A percentile compares a stretch with the other conserved stretches of the same genome.
Evolutionary conservation across 2,329 filamentous ascomycete genomes (phyloP).

Genomic region (Hypoxylon sp.): DNA sequence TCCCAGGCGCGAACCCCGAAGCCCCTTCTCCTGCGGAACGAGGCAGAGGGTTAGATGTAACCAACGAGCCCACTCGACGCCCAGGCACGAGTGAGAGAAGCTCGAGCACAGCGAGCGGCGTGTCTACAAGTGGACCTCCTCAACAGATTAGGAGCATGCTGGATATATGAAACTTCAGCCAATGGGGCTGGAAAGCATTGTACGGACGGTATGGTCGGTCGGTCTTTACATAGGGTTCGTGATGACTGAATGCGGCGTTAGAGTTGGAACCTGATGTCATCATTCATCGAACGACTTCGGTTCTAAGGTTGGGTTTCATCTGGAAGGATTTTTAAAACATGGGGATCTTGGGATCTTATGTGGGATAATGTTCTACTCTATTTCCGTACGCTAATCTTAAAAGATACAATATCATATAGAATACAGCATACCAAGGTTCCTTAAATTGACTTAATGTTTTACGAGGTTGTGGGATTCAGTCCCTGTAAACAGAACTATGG

Average conservation of each 20-base stretch:
- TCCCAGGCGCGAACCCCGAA: slow-evolving; percentile 59
- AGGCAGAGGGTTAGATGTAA: slow-evolving; percentile 41
- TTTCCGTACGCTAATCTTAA: slow-evolving; percentile 4
- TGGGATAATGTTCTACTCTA: slow-evolving; percentile 6
- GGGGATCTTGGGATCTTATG: not conserved
- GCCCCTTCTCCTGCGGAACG: slow-evolving; percentile 55
- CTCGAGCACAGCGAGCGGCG: slow-evolving; percentile 62
- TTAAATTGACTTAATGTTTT: slow-evolving; percentile 4
- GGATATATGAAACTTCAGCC: slow-evolving; percentile 60
- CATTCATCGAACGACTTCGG: slow-evolving; percentile 20
- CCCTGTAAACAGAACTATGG: not conserved
- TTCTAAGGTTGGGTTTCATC: slow-evolving; percentile 3
- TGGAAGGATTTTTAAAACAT: slow-evolving; percentile 13
- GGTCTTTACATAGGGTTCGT: slow-evolving; percentile 34
- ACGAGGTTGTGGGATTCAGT: not conserved
- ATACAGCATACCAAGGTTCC: too few species aligned
- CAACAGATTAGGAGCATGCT: slow-evolving; percentile 72
- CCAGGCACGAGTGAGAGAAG: slow-evolving; percentile 58
- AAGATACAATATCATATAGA: slow-evolving; percentile 14
- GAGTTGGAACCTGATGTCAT: slow-evolving; percentile 13
- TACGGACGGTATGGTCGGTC: slow-evolving; percentile 12
- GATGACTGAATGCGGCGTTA: slow-evolving; percentile 40
- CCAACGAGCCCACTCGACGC: slow-evolving; percentile 38
- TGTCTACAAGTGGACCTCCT: slow-evolving; percentile 64
- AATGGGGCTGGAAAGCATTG: slow-evolving; percentile 4